Percentiles rank a stretch among this genome's conserved stretches.
Evolutionary conservation across 108 stramenopile species (phyloP).

Genomic region (Pseudonitzschia delicatissima): DNA sequence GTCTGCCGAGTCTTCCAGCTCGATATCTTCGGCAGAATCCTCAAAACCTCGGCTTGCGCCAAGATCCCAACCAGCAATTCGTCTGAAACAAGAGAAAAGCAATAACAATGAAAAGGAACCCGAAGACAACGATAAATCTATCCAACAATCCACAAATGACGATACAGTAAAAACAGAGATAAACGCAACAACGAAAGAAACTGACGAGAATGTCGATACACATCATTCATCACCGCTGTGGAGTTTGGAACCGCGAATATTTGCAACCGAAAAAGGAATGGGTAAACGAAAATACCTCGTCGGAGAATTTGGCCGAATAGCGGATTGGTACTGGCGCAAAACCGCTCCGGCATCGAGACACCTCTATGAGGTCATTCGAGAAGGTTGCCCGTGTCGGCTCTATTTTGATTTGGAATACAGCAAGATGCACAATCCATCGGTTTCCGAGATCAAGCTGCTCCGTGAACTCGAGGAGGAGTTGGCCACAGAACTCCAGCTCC

Average conservation of each 20-base stretch:
- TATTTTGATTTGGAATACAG: conserved; percentile 97
- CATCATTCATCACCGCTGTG: conserved; percentile 46
- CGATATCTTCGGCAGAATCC: conserved; percentile 10
- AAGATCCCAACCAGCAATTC: neutral
- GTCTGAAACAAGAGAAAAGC: neutral
- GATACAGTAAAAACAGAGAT: neutral
- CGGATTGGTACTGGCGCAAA: conserved; percentile 81
- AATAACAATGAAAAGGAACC: neutral
- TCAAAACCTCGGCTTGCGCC: neutral
- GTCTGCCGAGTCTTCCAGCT: conserved; percentile 25
- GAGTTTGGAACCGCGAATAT: conserved; percentile 86
- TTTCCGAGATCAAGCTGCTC: conserved; percentile 43
- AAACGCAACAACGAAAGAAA: neutral
- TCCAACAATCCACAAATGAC: neutral
- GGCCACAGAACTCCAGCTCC: conserved; percentile 36
- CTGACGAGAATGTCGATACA: neutral
- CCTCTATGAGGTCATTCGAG: conserved; percentile 92
- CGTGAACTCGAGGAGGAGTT: conserved; percentile 64
- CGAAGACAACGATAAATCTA: neutral
- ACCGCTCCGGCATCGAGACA: conserved; percentile 54
- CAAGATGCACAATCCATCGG: conserved; percentile 59
- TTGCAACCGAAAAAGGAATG: conserved; percentile 67
- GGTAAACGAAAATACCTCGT: conserved; percentile 83
- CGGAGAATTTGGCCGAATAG: conserved; percentile 72
- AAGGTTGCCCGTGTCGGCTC: conserved; percentile 85